These are phyloP conservation scores for Ogataea neopini DNA, from an alignment of 805 yeast species.

Conservation along the genomic window DNA sequence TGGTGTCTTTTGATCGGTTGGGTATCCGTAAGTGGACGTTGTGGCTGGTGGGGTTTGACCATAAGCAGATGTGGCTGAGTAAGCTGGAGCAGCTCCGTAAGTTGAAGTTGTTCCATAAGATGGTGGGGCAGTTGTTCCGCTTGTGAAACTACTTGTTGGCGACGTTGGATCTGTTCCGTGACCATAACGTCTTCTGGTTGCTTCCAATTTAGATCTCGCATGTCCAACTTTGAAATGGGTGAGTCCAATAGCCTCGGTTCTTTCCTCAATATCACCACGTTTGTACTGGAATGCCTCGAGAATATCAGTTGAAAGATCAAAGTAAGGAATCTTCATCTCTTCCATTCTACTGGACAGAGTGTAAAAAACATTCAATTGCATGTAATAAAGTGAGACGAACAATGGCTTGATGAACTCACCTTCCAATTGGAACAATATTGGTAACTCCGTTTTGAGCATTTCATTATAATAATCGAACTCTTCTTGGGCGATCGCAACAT, in stretches of 20 bases:
- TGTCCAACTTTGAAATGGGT: slow-evolving; percentile 90
- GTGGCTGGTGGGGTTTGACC: slow-evolving; percentile 31
- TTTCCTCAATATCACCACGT: slow-evolving; percentile 90
- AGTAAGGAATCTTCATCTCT: slow-evolving; percentile 95
- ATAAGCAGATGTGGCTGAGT: slow-evolving; percentile 36
- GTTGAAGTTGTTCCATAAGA: slow-evolving; percentile 28
- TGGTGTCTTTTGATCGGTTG: slow-evolving; percentile 27
- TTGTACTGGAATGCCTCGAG: slow-evolving; percentile 75
- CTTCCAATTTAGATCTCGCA: slow-evolving; percentile 80
- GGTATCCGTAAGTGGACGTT: slow-evolving; percentile 26
- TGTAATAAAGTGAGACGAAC: slow-evolving; percentile 91
- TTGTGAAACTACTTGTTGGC: slow-evolving; percentile 14
- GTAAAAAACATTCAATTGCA: slow-evolving; percentile 97
- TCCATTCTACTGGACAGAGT: slow-evolving; percentile 89
- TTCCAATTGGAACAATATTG: slow-evolving; percentile 82
- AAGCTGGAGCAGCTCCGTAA: slow-evolving; percentile 32
- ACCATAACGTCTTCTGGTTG: slow-evolving; percentile 75
- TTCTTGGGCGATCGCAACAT: slow-evolving; percentile 86
- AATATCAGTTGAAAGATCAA: slow-evolving; percentile 82
- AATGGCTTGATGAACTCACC: slow-evolving; percentile 91
- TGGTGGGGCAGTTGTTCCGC: slow-evolving; percentile 28
- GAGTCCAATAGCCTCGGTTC: slow-evolving; percentile 83
- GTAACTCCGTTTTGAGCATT: slow-evolving; percentile 87
- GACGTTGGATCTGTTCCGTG: slow-evolving; percentile 39
- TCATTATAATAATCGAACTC: slow-evolving; percentile 96